A percentile compares a stretch with the other conserved stretches of the same genome.
Evolutionary conservation across 2,329 filamentous ascomycete genomes (phyloP).

Genomic region (Colletotrichum sp.): DNA sequence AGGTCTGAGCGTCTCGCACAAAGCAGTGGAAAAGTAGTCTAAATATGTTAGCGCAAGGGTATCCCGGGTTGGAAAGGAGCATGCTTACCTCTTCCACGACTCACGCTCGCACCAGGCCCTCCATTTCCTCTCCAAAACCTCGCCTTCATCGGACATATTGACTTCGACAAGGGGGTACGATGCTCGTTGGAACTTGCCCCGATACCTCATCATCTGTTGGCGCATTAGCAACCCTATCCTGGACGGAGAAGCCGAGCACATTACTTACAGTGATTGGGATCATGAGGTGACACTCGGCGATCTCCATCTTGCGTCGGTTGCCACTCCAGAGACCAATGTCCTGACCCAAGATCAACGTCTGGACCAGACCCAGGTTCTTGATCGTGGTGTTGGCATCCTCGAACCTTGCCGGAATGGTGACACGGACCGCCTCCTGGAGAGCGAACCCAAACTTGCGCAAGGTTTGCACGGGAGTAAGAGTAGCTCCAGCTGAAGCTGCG

Average conservation of each 20-base stretch:
- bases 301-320: conserved; percentile 61
- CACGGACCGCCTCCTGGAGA: conserved; percentile 56
- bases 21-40: conserved; percentile 70
- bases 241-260: not conserved
- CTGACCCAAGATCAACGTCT: conserved; percentile 53
- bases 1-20: conserved; percentile 69
- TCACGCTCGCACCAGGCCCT: conserved; percentile 67
- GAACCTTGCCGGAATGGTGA: conserved; percentile 38
- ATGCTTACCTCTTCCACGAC: conserved; percentile 64
- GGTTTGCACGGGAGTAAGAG: conserved; percentile 60
- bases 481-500: conserved; percentile 66
- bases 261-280: conserved; percentile 49
- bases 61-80: not conserved
- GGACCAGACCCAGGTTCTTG: conserved; percentile 52
- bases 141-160: conserved; percentile 57
- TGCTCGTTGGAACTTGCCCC: conserved; percentile 63
- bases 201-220: conserved; percentile 56
- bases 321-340: conserved; percentile 61
- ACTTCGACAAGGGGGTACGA: conserved; percentile 58
- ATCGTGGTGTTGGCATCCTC: conserved; percentile 54
- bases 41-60: conserved; percentile 15
- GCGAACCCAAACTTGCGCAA: conserved; percentile 67
- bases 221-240: not conserved
- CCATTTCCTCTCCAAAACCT: conserved; percentile 69
- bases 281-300: conserved; percentile 54